Percentiles rank a stretch among this genome's conserved stretches.
phyloP scores from a whole-genome alignment of 805 yeast species.

The Candida cerambycidarum region DNA sequence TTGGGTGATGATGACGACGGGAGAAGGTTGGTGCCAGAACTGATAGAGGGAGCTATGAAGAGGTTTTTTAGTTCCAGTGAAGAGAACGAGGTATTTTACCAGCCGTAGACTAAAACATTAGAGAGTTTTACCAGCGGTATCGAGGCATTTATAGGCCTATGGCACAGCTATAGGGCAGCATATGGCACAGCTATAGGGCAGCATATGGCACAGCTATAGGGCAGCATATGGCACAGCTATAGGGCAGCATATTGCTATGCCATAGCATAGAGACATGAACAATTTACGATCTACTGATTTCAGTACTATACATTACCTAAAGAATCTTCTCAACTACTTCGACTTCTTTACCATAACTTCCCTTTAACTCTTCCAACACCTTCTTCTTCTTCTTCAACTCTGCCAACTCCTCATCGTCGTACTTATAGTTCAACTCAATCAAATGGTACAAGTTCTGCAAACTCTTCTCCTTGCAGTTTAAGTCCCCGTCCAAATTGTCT shows the following conservation, averaged over 20 bases:
- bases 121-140: too few species aligned
- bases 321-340: slow-evolving; percentile 34
- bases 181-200: too few species aligned
- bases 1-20: slow-evolving; percentile 45
- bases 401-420: slow-evolving; percentile 42
- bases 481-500: slow-evolving; percentile 35
- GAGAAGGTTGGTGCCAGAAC: slow-evolving; percentile 47
- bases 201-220: too few species aligned
- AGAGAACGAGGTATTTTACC: slow-evolving; percentile 42
- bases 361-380: slow-evolving; percentile 41
- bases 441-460: slow-evolving; percentile 51
- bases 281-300: too few species aligned
- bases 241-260: too few species aligned
- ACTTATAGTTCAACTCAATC: slow-evolving; percentile 41
- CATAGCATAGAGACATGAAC: too few species aligned
- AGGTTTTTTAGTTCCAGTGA: slow-evolving; percentile 50
- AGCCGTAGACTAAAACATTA: neutral
- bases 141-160: too few species aligned
- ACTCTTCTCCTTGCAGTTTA: slow-evolving; percentile 58
- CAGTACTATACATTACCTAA: too few species aligned
- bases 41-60: slow-evolving; percentile 48
- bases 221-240: too few species aligned
- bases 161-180: too few species aligned
- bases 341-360: slow-evolving; percentile 54
- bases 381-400: slow-evolving; percentile 27